Evolutionary conservation across 495 filamentous ascomycete species (phyloP).

Genomic region (Trichoderma virens): DNA sequence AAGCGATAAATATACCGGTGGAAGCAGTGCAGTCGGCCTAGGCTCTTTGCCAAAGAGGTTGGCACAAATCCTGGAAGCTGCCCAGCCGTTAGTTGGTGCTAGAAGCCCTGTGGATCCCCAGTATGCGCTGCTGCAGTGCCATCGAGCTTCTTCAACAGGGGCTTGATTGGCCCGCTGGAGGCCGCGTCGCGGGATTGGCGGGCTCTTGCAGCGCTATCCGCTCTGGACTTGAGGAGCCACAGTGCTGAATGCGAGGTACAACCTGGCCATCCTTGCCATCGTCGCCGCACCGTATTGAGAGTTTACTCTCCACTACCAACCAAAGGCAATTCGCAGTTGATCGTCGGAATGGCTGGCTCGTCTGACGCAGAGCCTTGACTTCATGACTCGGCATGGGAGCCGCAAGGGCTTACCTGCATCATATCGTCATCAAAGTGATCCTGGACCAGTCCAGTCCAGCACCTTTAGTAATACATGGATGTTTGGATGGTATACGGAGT

Average conservation of each 20-base stretch:
- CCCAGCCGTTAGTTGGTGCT: background rate
- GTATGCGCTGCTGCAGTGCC: background rate
- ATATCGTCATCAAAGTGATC: too few species aligned
- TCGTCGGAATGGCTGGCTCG: too few species aligned
- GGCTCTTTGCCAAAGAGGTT: background rate
- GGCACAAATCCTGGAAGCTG: slow-evolving; percentile 1
- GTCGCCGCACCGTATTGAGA: too few species aligned
- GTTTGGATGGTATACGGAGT: too few species aligned
- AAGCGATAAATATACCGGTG: background rate
- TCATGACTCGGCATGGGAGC: too few species aligned
- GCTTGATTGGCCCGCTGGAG: background rate
- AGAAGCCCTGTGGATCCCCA: background rate
- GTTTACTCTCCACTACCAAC: too few species aligned
- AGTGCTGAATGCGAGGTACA: background rate
- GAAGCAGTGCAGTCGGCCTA: background rate
- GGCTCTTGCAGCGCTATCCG: background rate
- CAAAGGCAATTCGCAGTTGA: too few species aligned
- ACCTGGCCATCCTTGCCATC: too few species aligned
- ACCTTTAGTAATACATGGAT: too few species aligned
- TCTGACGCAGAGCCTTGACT: too few species aligned
- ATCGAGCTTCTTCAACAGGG: background rate
- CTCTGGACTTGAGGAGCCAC: background rate
- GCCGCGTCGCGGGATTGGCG: background rate
- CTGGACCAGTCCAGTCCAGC: too few species aligned
- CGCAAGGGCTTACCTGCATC: too few species aligned